A percentile compares a stretch with the other conserved stretches of the same genome.
Evolutionary conservation across 495 filamentous ascomycete species (phyloP).

Genomic region (Penicillium psychrofluorescens): DNA sequence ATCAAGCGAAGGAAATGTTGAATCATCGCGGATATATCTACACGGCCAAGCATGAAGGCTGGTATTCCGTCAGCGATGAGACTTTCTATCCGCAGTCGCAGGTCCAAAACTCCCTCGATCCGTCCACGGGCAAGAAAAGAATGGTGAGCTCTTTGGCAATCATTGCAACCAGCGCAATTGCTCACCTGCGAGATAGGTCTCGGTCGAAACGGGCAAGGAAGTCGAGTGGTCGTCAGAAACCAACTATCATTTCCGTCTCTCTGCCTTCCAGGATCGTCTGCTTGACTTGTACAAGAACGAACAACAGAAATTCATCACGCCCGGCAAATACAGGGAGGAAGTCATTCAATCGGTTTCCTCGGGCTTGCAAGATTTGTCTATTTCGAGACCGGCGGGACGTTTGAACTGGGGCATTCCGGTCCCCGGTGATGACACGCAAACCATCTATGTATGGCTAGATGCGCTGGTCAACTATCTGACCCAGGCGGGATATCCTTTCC

Average conservation of each 20-base stretch:
- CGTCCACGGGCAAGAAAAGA: conserved; percentile 70
- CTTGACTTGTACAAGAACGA: conserved; percentile 72
- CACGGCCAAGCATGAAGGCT: conserved; percentile 77
- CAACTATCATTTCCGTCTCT: conserved; percentile 94
- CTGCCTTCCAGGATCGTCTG: conserved; percentile 64
- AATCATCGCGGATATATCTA: conserved; percentile 75
- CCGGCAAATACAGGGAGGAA: conserved; percentile 55
- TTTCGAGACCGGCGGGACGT: conserved; percentile 74
- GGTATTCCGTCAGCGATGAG: conserved; percentile 96
- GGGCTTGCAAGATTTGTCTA: conserved; percentile 75
- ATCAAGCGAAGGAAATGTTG: conserved; percentile 48
- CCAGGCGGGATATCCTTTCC: conserved; percentile 73
- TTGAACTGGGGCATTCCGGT: conserved; percentile 87
- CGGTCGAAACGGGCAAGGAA: conserved; percentile 78
- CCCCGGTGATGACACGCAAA: conserved; percentile 75
- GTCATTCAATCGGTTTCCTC: conserved; percentile 60
- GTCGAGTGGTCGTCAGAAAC: conserved; percentile 93
- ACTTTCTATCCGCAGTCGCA: conserved; percentile 79
- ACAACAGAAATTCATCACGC: conserved; percentile 58
- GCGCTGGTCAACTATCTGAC: conserved; percentile 92
- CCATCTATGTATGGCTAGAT: conserved; percentile 97
- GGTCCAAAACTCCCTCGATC: conserved; percentile 68
- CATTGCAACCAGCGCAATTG: background rate
- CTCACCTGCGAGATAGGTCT: conserved; percentile 38
- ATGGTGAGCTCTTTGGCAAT: conserved; percentile 41